These are phyloP conservation scores for Trypanosoma rangeli DNA, from an alignment of 208 protist genomes.

Conservation along the genomic window DNA sequence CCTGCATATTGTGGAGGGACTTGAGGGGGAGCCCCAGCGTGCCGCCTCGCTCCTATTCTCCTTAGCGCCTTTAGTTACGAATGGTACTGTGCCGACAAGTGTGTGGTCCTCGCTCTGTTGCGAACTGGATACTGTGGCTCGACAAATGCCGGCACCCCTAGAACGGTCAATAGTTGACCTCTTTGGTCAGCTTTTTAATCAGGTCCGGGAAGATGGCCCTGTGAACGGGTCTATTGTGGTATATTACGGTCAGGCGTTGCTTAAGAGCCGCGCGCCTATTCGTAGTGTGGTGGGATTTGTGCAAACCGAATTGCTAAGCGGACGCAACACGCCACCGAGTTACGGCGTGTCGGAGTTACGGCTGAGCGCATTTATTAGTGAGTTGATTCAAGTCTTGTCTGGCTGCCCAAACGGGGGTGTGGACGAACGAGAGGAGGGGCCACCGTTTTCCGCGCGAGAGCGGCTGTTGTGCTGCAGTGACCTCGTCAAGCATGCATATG, in stretches of 20 bases:
- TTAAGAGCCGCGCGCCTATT: slow-evolving; percentile 36
- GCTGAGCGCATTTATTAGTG: slow-evolving; percentile 76
- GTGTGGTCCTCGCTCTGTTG: slow-evolving; percentile 34
- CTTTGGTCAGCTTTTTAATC: slow-evolving; percentile 53
- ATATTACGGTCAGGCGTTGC: slow-evolving; percentile 64
- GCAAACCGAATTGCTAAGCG: slow-evolving; percentile 62
- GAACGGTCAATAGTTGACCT: slow-evolving; percentile 64
- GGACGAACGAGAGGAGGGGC: slow-evolving; percentile 12
- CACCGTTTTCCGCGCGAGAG: slow-evolving; percentile 21
- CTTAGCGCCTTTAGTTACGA: slow-evolving; percentile 19
- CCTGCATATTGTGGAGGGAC: slow-evolving; percentile 32
- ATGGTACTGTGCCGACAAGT: slow-evolving; percentile 23
- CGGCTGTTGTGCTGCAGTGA: slow-evolving; percentile 53
- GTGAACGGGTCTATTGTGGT: slow-evolving; percentile 55
- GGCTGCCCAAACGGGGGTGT: not conserved
- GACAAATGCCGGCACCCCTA: slow-evolving; percentile 32
- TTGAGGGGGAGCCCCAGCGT: slow-evolving; percentile 27
- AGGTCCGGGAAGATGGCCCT: slow-evolving; percentile 39
- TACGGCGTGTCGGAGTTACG: slow-evolving; percentile 29
- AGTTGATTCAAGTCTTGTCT: slow-evolving; percentile 58
- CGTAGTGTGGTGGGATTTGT: slow-evolving; percentile 52
- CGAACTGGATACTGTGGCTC: slow-evolving; percentile 28
- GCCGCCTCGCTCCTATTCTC: slow-evolving; percentile 28
- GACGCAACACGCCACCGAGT: slow-evolving; percentile 39
- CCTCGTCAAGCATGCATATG: slow-evolving; percentile 71